Evolutionary conservation across 2,329 filamentous ascomycete genomes (phyloP), one percentile per base, ranked within the genome.

Genomic region (Trichoderma arundinaceum): DNA sequence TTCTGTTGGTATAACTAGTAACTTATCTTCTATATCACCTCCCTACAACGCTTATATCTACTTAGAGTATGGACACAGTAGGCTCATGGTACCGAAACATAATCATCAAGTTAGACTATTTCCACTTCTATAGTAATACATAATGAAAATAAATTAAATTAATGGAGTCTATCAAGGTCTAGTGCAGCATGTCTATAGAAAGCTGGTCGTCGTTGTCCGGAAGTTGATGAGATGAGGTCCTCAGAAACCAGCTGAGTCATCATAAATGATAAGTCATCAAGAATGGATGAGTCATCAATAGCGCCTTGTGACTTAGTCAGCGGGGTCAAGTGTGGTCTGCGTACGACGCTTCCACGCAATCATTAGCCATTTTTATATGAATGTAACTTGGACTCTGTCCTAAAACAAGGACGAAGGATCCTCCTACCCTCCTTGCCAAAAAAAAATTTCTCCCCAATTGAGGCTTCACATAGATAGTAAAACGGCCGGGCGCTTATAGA

Each of bases 261-360:
- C 49, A 38, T 28, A 28, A 7, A 3, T 19, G 32, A 53, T 53
- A 22, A 51, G 22, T 33, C 54, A 57, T 57, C 54, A 22, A 58
- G 22, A 4, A 7, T 1, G 12, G 32, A 53, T 53, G 48, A 51
- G 22, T 33, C 54, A 57, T 57, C 54, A 22, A 58, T 35, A 28
- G 2, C 22, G 48, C 22, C 41, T 28, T 46, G 39, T 33, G n/a
- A 35, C 41, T 46, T 43, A 58, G 54, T 51, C 41, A 51, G 46
- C 57, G 32, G 7, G 15, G 13, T 1, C 10, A 38, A 38, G 49
- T 17, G 10, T 32, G 46, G 22, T 28, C 46, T 49, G 46, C 46
- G 12, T 17, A 41, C 44, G 44, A 60, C 13, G 57, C 6, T 39
- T 60, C 46, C 57, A 22, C 44, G 57, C 57, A 51, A 49, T 49